Evolutionary conservation across 2,329 filamentous ascomycete species (phyloP).

Genomic region (Aureobasidium sp.): DNA sequence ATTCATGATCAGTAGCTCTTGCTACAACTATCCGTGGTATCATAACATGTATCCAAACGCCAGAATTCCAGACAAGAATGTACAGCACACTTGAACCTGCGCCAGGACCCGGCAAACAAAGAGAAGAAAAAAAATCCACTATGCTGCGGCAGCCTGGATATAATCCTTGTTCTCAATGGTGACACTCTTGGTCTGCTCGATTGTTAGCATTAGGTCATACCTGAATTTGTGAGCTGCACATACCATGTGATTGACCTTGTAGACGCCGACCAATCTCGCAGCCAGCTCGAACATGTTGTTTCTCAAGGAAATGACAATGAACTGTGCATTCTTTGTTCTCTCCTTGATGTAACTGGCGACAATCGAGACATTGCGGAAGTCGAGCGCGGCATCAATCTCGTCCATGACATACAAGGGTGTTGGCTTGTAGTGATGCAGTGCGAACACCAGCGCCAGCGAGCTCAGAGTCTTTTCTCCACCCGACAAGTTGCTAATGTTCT

Average conservation of each 20-base stretch:
- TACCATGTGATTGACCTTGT: slow-evolving; percentile 97
- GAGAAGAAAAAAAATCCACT: background rate
- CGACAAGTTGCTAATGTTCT: slow-evolving; percentile 93
- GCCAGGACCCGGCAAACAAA: background rate
- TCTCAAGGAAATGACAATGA: slow-evolving; percentile 93
- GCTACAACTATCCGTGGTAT: slow-evolving; percentile 10
- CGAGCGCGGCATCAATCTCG: slow-evolving; percentile 94
- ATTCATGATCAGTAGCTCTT: background rate
- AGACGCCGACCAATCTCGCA: slow-evolving; percentile 89
- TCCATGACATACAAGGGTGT: slow-evolving; percentile 99
- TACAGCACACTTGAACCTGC: background rate
- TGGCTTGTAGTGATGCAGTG: slow-evolving; percentile 94
- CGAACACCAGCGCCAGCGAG: slow-evolving; percentile 92
- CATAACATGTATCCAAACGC: slow-evolving; percentile 2
- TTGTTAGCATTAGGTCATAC: background rate
- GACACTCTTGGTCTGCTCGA: slow-evolving; percentile 45
- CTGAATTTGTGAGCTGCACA: slow-evolving; percentile 22
- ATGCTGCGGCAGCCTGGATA: slow-evolving; percentile 23
- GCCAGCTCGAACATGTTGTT: slow-evolving; percentile 99
- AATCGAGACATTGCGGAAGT: slow-evolving; percentile 97
- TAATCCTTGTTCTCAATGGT: slow-evolving; percentile 48
- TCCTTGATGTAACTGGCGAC: slow-evolving; percentile 99
- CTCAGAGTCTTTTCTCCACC: slow-evolving; percentile 97
- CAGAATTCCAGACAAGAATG: background rate
- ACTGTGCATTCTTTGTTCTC: slow-evolving; percentile 97